Evolutionary conservation across 257 asterid genomes (phyloP), one percentile per base, ranked within the genome.

Genomic region (Solanum paucissectum): DNA sequence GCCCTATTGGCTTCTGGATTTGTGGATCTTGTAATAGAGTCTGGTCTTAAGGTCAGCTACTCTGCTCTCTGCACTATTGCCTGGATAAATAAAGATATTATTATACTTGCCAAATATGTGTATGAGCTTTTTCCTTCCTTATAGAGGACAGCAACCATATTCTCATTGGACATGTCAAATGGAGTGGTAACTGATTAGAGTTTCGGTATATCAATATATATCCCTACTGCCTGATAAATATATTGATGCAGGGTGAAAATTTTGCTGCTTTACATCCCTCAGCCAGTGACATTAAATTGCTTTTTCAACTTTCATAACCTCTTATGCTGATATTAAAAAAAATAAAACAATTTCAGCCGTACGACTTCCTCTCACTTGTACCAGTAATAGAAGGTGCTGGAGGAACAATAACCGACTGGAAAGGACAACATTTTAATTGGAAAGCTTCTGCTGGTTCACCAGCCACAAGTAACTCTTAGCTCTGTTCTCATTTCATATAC

Each of bases 371-470:
- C n/a, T 92, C 99, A 83, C 93, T 95, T 91, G 88, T 94, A 89
- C 99, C 99, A 44, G 99, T 97, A 92, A 94, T 96, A 83, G 95
- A 97, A 90, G 99, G 99, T 21, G 98, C 98, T 7, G 99, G 99
- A 88, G 99, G 99, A 87, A 91, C 89, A 60, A 91, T 95, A 90
- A 97, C 98, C 27, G 99, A 97, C 90, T 97, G 99, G 99, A 87
- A 87, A 69, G 99, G 99, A 21, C 75, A 88, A 25, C 89, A 87
- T 83, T 96, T 97, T 89, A 82, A 76, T 49, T 97, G 99, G 99
- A 94, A 95, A 90, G 98, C 98, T 85, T 96, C 99, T 40, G 90
- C 98, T 33, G 93, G 87, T 74, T 87, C 99, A 83, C 89, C 60
- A 9, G 95, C 94, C 44, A 74, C 96, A 49, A 93, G 99, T 95